Conservation (phyloP, 768 basidiomycete species). For the Podaxis pistillaris region DNA sequence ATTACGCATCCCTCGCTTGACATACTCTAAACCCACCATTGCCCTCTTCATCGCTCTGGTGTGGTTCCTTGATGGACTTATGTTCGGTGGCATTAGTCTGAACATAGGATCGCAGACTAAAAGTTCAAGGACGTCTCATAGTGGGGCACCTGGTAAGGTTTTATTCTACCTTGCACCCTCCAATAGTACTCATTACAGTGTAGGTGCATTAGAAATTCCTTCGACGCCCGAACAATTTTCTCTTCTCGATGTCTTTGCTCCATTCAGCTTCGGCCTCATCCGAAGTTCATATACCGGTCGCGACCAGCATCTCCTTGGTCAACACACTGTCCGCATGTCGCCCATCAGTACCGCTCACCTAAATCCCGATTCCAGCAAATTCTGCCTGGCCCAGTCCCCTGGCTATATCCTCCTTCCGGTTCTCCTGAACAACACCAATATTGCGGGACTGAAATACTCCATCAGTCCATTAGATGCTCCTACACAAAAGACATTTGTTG, state of each 20-base stretch:
- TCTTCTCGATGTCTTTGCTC: conserved; percentile 47
- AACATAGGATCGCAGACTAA: conserved; percentile 28
- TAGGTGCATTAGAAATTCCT: conserved; percentile 35
- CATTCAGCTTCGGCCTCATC: conserved; percentile 51
- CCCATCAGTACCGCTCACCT: conserved; percentile 92
- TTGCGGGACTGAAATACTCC: conserved; percentile 69
- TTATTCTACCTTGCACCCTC: not conserved
- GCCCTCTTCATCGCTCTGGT: conserved; percentile 58
- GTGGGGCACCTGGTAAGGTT: conserved; percentile 17
- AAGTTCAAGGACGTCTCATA: conserved; percentile 20
- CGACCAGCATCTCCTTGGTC: conserved; percentile 66
- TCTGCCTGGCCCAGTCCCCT: conserved; percentile 61
- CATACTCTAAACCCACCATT: conserved; percentile 62
- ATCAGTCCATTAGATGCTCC: conserved; percentile 60
- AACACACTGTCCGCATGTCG: conserved; percentile 90
- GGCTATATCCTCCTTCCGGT: conserved; percentile 72
- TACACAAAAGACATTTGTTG: conserved; percentile 39
- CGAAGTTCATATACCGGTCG: conserved; percentile 37
- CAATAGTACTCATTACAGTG: conserved; percentile 2
- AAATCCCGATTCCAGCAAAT: conserved; percentile 72
- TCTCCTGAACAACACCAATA: conserved; percentile 87
- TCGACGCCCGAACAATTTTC: conserved; percentile 45
- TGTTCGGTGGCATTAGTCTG: conserved; percentile 71
- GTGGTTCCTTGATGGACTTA: conserved; percentile 63
- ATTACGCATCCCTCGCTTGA: conserved; percentile 73